Percentiles rank a stretch among this genome's conserved stretches.
Evolutionary conservation across 495 filamentous ascomycete species (phyloP).

Genomic region (Sphaerosporella brunnea): DNA sequence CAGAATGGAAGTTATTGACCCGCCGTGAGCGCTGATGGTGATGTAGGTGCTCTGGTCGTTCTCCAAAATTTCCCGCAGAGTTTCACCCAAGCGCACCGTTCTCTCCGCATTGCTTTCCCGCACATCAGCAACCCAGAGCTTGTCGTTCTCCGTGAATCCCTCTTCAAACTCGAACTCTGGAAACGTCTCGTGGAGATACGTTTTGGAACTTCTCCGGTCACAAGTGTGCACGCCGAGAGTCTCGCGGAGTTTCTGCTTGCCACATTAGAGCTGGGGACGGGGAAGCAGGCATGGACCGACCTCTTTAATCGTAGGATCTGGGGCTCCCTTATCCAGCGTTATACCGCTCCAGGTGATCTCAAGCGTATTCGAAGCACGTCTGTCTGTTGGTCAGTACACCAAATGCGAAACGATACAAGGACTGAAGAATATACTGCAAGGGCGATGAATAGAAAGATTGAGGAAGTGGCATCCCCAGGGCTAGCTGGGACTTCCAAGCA

Average conservation of each 20-base stretch:
- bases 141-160: conserved; percentile 44
- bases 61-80: conserved; percentile 47
- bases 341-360: conserved; percentile 22
- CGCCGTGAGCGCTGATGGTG: conserved; percentile 45
- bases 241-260: conserved; percentile 38
- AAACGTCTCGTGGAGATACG: conserved; percentile 39
- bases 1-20: conserved; percentile 19
- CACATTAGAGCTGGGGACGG: conserved; percentile 44
- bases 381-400: conserved; percentile 8
- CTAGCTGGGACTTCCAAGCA: conserved; percentile 45
- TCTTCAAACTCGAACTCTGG: conserved; percentile 44
- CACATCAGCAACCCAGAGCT: conserved; percentile 39
- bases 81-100: conserved; percentile 35
- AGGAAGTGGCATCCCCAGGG: conserved; percentile 43
- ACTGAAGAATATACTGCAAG: conserved; percentile 30
- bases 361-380: conserved; percentile 20
- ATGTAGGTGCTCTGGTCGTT: conserved; percentile 43
- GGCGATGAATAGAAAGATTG: conserved; percentile 53
- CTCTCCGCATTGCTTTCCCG: conserved; percentile 39
- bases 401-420: no score
- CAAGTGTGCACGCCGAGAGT: conserved; percentile 60
- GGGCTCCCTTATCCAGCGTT: conserved; percentile 6
- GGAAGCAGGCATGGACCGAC: conserved; percentile 45
- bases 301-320: conserved; percentile 50
- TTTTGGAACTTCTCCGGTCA: conserved; percentile 44